Conservation (phyloP, 208 protist genomes). For the Leishmania arabica region DNA sequence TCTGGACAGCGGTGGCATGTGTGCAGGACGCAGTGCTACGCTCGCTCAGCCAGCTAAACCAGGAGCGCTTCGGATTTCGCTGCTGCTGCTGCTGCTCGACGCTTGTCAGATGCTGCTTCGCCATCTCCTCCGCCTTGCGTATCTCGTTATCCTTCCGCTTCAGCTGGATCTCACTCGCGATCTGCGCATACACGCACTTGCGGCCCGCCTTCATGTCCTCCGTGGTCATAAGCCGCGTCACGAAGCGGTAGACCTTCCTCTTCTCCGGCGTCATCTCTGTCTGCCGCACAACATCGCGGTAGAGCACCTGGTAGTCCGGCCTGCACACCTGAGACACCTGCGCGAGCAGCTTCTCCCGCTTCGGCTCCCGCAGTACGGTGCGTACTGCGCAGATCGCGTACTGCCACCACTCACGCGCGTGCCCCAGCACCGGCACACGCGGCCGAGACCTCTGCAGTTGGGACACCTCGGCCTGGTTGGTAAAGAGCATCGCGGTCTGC, state of each 20-base stretch:
- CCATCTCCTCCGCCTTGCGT: conserved; percentile 47
- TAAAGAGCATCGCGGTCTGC: conserved; percentile 51
- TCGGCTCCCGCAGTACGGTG: conserved; percentile 38
- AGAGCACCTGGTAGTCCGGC: conserved; percentile 74
- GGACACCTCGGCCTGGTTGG: conserved; percentile 49
- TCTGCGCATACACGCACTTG: conserved; percentile 70
- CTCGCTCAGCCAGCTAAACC: conserved; percentile 57
- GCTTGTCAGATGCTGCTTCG: conserved; percentile 30
- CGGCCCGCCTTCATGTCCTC: conserved; percentile 77
- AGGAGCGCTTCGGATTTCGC: conserved; percentile 35
- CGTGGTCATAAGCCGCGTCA: conserved; percentile 82
- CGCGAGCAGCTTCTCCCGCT: conserved; percentile 45
- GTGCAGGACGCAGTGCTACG: conserved; percentile 6
- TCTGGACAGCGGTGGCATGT: conserved; percentile 4
- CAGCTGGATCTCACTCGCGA: conserved; percentile 75
- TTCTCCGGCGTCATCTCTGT: conserved; percentile 68
- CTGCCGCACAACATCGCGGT: conserved; percentile 73
- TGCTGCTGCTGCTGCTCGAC: conserved; percentile 16
- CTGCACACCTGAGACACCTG: conserved; percentile 68
- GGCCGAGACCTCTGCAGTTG: conserved; percentile 45
- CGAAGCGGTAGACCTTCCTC: conserved; percentile 62
- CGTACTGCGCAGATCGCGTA: conserved; percentile 68
- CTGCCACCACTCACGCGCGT: conserved; percentile 75
- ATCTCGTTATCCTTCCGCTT: conserved; percentile 73
- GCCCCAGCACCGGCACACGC: conserved; percentile 47